Percentiles rank a stretch among this genome's conserved stretches.
phyloP scores from a whole-genome alignment of 208 protist genomes.

The Leishmania arabica region DNA sequence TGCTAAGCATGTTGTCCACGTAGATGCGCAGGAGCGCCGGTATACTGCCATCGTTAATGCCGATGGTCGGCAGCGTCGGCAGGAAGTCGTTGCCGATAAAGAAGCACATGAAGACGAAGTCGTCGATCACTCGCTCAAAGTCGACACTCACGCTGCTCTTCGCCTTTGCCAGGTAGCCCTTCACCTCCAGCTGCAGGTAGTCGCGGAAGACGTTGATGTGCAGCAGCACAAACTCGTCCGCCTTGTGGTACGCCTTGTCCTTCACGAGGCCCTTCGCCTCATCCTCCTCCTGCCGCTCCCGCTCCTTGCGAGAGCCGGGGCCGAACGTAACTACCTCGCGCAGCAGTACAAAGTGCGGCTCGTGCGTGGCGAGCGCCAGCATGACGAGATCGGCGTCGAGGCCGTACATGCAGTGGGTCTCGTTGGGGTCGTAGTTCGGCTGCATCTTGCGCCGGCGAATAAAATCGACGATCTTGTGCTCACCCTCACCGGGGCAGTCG shows the following conservation, averaged over 20 bases:
- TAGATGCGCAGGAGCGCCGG: slow-evolving; percentile 89
- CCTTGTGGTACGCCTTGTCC: slow-evolving; percentile 80
- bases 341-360: slow-evolving; percentile 97
- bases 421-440: slow-evolving; percentile 94
- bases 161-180: slow-evolving; percentile 28
- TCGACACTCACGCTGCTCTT: slow-evolving; percentile 42
- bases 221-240: slow-evolving; percentile 90
- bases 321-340: slow-evolving; percentile 95
- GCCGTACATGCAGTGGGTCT: slow-evolving; percentile 98
- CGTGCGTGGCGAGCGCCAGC: slow-evolving; percentile 96
- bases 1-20: slow-evolving; percentile 59
- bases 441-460: slow-evolving; percentile 95
- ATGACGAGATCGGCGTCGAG: slow-evolving; percentile 99
- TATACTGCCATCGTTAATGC: slow-evolving; percentile 95
- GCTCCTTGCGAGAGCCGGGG: slow-evolving; percentile 61
- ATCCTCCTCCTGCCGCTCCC: slow-evolving; percentile 79
- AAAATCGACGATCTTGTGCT: slow-evolving; percentile 99
- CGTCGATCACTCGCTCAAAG: slow-evolving; percentile 95
- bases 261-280: slow-evolving; percentile 78
- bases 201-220: slow-evolving; percentile 95
- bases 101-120: slow-evolving; percentile 98
- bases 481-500: slow-evolving; percentile 97
- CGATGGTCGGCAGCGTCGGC: slow-evolving; percentile 94
- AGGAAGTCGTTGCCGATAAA: slow-evolving; percentile 99
- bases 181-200: slow-evolving; percentile 94